Evolutionary conservation across 2,329 filamentous ascomycete genomes (phyloP).

Genomic region (Arthrobotrys sphaeroides): DNA sequence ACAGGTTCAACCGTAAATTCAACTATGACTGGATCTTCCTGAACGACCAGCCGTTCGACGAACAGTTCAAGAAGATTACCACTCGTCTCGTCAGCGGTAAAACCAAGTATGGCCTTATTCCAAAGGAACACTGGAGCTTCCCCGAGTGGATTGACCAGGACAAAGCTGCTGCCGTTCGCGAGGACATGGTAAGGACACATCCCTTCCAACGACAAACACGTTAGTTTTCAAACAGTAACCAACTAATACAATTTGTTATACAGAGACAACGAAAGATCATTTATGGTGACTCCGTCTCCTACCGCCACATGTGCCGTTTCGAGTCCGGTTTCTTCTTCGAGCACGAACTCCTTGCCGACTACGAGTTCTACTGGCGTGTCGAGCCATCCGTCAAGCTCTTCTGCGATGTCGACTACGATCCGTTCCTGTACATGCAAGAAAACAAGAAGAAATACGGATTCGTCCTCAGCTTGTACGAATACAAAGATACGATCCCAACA

Average conservation of each 20-base stretch:
- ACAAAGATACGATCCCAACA: slow-evolving; percentile 93
- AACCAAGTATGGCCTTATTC: slow-evolving; percentile 88
- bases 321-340: slow-evolving; percentile 99
- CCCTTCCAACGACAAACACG: neutral
- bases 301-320: slow-evolving; percentile 99
- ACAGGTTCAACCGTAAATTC: slow-evolving; percentile 96
- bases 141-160: slow-evolving; percentile 95
- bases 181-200: slow-evolving; percentile 78
- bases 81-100: slow-evolving; percentile 88
- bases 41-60: slow-evolving; percentile 94
- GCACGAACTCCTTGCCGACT: slow-evolving; percentile 90
- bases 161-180: slow-evolving; percentile 85
- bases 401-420: slow-evolving; percentile 94
- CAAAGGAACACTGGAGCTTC: slow-evolving; percentile 95
- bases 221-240: neutral
- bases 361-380: slow-evolving; percentile 99
- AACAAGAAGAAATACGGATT: slow-evolving; percentile 99
- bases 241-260: neutral
- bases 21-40: slow-evolving; percentile 99
- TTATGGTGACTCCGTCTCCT: slow-evolving; percentile 95
- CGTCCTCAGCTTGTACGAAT: slow-evolving; percentile 93
- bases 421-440: slow-evolving; percentile 95
- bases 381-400: slow-evolving; percentile 96
- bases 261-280: slow-evolving; percentile 83
- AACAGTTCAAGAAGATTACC: slow-evolving; percentile 91